Base-by-base conservation (phyloP, 1,139 yeast species). In the Zygoascus sp. region DNA sequence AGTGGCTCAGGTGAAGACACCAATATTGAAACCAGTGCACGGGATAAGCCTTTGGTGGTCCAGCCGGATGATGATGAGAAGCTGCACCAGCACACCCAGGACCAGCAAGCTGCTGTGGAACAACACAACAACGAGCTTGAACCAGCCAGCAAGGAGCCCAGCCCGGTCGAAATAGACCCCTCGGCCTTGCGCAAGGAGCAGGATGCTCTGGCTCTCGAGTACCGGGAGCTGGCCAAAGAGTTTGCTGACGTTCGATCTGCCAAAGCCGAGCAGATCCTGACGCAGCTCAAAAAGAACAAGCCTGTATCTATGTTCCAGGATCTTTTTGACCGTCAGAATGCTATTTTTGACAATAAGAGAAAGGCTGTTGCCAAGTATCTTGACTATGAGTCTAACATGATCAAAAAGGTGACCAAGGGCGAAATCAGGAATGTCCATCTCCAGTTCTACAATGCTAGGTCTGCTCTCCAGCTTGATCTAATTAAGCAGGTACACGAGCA, bases 391-490 rank as follows among this genome's bases (percentile, higher is more conserved):
- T 42, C 53, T 11, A 42, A 50, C 17, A 54, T 55, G 54, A 51
- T 63, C 41, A 49, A 48, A 16, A 51, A 53, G 20, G 59, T 53
- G 19, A 50, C 66, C 5, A 46, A 43, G 9, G 61, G 61, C 16
- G 66, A 63, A 43, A 57, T 56, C 8, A 53, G 56, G 30, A 58
- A 59, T 45, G 53, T 57, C 3, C 62, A 66, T 67, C 46, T 62
- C 23, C 61, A 62, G 42, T 64, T 53, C 47, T 37, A 48, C 49
- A 55, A 59, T 28, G 52, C 50, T 19, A 55, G 54, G 42, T 49
- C 40, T 32, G 55, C 53, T 15, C 53, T 63, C 42, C 55, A 59
- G 25, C 56, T 53, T 47, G 45, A 53, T n/a, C 42, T 60, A 50
- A 53, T 56, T 39, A 36, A 40, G 7, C 44, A 56, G 17, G 47